A percentile compares a stretch with the other conserved stretches of the same genome.
phyloP scores from a whole-genome alignment of 768 basidiomycete species.

The Melanogaster broomeanus region DNA sequence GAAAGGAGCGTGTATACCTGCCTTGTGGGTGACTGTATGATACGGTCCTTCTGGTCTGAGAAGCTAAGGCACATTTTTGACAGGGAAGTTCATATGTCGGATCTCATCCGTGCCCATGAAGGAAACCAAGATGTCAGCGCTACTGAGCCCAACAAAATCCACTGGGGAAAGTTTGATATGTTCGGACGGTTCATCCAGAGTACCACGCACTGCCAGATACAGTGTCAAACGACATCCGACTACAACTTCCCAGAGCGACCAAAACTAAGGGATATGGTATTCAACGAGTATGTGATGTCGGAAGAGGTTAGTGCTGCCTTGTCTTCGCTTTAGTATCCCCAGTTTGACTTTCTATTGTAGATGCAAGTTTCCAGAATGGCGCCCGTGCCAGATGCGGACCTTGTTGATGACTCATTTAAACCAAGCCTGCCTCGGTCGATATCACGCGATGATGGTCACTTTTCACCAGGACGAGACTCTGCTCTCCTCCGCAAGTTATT shows the following conservation, averaged over 20 bases:
- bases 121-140: conserved; percentile 75
- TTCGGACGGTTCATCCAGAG: conserved; percentile 84
- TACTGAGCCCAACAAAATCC: conserved; percentile 69
- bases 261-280: conserved; percentile 55
- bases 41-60: background rate
- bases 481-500: conserved; percentile 54
- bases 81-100: conserved; percentile 90
- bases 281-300: conserved; percentile 63
- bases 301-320: conserved; percentile 51
- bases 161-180: conserved; percentile 96
- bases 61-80: conserved; percentile 11
- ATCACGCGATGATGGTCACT: conserved; percentile 33
- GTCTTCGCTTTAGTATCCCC: background rate
- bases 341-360: conserved; percentile 35
- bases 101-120: conserved; percentile 85
- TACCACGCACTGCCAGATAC: conserved; percentile 76
- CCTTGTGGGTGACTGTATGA: conserved; percentile 51
- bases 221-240: conserved; percentile 60
- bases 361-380: conserved; percentile 68
- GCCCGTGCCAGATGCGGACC: conserved; percentile 44
- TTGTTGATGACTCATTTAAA: conserved; percentile 43
- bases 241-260: conserved; percentile 63
- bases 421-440: conserved; percentile 32
- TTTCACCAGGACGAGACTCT: conserved; percentile 39
- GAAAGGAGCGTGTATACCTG: conserved; percentile 86